phyloP scores from a whole-genome alignment of 148 eudicot genomes.

The Dianthus caryophyllus region DNA sequence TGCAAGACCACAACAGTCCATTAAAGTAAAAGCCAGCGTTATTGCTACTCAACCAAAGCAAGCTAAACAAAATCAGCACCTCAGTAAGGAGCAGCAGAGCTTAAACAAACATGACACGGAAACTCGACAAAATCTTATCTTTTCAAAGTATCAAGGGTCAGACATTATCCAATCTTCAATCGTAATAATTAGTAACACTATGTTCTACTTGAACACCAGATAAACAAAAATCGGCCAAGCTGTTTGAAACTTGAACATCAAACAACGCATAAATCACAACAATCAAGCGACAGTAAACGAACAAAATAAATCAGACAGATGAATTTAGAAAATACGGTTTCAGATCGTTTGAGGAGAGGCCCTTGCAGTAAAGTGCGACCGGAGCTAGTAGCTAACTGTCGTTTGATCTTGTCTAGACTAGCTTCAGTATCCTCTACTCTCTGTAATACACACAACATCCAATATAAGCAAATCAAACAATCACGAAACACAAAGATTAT shows the following conservation, averaged over 20 bases:
- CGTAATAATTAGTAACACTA: not conserved
- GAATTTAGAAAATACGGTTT: slow-evolving; percentile 47
- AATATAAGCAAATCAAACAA: not conserved
- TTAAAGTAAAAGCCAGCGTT: not conserved
- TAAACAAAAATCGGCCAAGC: not conserved
- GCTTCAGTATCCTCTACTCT: slow-evolving; percentile 51
- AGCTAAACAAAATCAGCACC: no score
- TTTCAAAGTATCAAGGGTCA: not conserved
- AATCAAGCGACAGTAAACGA: not conserved
- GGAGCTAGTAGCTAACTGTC: slow-evolving; percentile 80
- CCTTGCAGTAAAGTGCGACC: slow-evolving; percentile 86
- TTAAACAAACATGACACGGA: no score
- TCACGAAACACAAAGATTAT: no score
- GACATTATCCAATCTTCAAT: not conserved
- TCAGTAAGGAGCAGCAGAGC: no score
- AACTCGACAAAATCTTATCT: not conserved
- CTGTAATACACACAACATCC: slow-evolving; percentile 41
- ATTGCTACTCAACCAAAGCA: not conserved
- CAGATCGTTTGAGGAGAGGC: slow-evolving; percentile 93
- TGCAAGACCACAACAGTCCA: not conserved
- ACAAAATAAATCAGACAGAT: not conserved
- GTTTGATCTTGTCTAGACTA: slow-evolving; percentile 84
- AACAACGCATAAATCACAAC: not conserved
- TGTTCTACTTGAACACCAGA: not conserved
- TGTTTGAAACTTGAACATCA: not conserved